phyloP scores from a whole-genome alignment of 2,329 filamentous ascomycete genomes.

The Pseudogymnoascus sp. region DNA sequence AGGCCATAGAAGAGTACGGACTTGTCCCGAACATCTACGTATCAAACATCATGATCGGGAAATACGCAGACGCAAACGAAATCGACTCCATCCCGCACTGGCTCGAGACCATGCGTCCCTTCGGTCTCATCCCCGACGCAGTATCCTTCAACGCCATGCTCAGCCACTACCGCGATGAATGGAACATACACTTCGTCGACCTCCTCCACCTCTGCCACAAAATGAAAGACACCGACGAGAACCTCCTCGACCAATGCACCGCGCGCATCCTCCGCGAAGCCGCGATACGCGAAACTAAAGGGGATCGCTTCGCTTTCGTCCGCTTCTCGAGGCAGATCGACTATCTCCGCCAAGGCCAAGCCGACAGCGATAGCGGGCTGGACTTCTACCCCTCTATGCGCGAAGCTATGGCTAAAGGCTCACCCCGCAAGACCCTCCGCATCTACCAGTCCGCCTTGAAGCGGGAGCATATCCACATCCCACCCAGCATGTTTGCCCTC shows the following conservation, averaged over 20 bases:
- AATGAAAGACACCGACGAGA: slow-evolving; percentile 13
- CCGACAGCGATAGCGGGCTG: background rate
- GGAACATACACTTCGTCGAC: slow-evolving; percentile 20
- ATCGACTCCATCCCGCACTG: slow-evolving; percentile 22
- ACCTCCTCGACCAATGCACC: slow-evolving; percentile 13
- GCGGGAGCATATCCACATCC: slow-evolving; percentile 12
- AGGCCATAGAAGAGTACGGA: slow-evolving; percentile 17
- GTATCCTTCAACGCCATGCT: slow-evolving; percentile 25
- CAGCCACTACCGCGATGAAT: slow-evolving; percentile 18
- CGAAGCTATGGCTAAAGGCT: slow-evolving; percentile 14
- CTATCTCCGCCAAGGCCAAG: background rate
- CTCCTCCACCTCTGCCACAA: slow-evolving; percentile 16
- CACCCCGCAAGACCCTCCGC: slow-evolving; percentile 16
- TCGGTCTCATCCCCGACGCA: slow-evolving; percentile 17
- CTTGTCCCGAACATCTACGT: slow-evolving; percentile 18
- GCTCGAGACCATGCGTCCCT: slow-evolving; percentile 20
- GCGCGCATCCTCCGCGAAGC: slow-evolving; percentile 14
- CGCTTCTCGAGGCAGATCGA: background rate
- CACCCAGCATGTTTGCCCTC: slow-evolving; percentile 14
- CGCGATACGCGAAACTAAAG: background rate
- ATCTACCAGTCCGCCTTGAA: slow-evolving; percentile 20
- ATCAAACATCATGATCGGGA: slow-evolving; percentile 21
- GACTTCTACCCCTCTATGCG: slow-evolving; percentile 15
- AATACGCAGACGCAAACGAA: slow-evolving; percentile 22
- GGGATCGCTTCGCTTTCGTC: background rate